Evolutionary conservation across 2,329 filamentous ascomycete genomes (phyloP), one percentile per base, ranked within the genome.

Genomic region (Neofusicoccum sp.): DNA sequence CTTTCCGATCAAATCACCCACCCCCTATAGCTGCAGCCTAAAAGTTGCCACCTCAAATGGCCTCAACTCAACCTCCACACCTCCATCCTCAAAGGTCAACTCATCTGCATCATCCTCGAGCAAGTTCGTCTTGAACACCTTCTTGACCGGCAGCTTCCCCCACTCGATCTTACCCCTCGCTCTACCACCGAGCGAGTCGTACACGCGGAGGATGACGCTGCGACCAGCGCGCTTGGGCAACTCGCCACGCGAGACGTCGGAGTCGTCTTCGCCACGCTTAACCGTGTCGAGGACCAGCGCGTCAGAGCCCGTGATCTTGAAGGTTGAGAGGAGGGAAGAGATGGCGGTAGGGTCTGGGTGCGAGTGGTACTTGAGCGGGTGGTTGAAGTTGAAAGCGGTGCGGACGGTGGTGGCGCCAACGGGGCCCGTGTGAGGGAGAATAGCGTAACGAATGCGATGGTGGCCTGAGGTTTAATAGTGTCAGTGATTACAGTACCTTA

Each of bases 301-400:
- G 8, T 81, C 72, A 0, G 72, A 71, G 47, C 88, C 88, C 1
- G 80, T 80, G n/a, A 97, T 76, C 63, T 83, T 83, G 70, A 97
- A 84, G 0, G 89, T 84, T 38, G 79, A 77, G 63, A 80, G 68
- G 1, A 79, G 65, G 16, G 59, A 63, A 24, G 65, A 62, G 5
- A 73, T 40, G 12, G 45, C 61, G 4, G 60, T 65, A 70, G 76
- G 38, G 2, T 66, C 59, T 1, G 71, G 62, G 51, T 73, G 68
- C 8, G 77, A 74, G 49, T 86, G 76, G 9, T 88, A 72, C 57
- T 81, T 81, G 64, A 96, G 77, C 0, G 92, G 91, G 66, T 89
- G 90, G 76, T 98, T 97, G 81, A 98, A 96, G 66, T 93, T 90
- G 73, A 89, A 93, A 0, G 89, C 93, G 11, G 92, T 90, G 62